phyloP scores from a whole-genome alignment of 2,329 filamentous ascomycete genomes.

The Chalara sp. region DNA sequence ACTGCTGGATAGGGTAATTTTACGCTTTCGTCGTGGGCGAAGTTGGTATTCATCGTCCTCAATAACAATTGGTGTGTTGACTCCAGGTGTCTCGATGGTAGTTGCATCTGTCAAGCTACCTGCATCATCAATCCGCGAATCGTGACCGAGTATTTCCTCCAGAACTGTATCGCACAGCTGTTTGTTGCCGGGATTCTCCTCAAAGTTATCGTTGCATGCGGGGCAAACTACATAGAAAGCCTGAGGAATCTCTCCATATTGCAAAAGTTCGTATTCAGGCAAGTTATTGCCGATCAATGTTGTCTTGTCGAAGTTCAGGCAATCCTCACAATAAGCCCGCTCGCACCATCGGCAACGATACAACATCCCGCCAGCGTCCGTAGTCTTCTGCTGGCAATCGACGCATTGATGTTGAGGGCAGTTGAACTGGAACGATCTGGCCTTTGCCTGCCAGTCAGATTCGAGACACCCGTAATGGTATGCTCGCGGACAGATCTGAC shows the following conservation, averaged over 20 bases:
- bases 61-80: conserved; percentile 18
- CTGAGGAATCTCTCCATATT: conserved; percentile 33
- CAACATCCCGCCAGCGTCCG: conserved; percentile 33
- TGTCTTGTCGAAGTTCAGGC: conserved; percentile 44
- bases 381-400: conserved; percentile 45
- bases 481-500: conserved; percentile 44
- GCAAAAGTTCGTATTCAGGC: conserved; percentile 44
- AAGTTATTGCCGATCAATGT: conserved; percentile 44
- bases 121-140: conserved; percentile 10
- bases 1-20: too few species aligned
- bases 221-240: conserved; percentile 47
- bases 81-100: conserved; percentile 23
- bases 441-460: conserved; percentile 32
- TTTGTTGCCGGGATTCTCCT: conserved; percentile 21
- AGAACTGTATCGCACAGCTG: conserved; percentile 23
- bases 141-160: conserved; percentile 20
- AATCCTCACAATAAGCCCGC: conserved; percentile 50
- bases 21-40: too few species aligned
- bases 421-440: conserved; percentile 39
- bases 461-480: conserved; percentile 47
- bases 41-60: conserved; percentile 10
- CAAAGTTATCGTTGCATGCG: conserved; percentile 33
- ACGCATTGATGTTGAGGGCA: conserved; percentile 50
- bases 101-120: conserved; percentile 27
- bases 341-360: conserved; percentile 49